A percentile compares a stretch with the other conserved stretches of the same genome.
Evolutionary conservation across 2,329 filamentous ascomycete genomes (phyloP).

Genomic region (Grosmannia serpens): DNA sequence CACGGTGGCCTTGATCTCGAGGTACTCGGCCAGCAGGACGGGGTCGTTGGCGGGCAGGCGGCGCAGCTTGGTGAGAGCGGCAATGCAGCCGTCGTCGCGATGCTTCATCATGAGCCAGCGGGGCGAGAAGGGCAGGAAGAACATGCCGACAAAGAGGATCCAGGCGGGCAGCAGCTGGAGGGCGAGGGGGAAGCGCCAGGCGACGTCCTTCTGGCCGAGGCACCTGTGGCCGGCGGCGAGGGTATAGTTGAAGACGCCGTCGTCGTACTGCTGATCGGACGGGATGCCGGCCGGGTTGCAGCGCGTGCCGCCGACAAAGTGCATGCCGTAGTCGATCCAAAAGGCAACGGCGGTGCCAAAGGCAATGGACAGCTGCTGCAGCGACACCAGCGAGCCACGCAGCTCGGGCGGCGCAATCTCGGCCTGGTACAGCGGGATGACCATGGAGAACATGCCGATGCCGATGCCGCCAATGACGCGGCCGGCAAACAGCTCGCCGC

Average conservation of each 20-base stretch:
- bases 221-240: not conserved
- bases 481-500: slow-evolving; percentile 52
- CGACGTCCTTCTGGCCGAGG: not conserved
- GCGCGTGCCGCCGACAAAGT: slow-evolving; percentile 28
- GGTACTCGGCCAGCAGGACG: not conserved
- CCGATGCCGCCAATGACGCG: slow-evolving; percentile 49
- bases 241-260: not conserved
- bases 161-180: slow-evolving; percentile 38
- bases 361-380: slow-evolving; percentile 1
- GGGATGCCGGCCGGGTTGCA: slow-evolving; percentile 10
- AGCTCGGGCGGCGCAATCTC: slow-evolving; percentile 9
- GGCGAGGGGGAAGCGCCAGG: slow-evolving; percentile 39
- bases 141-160: slow-evolving; percentile 37
- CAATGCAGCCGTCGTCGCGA: slow-evolving; percentile 8
- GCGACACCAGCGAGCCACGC: slow-evolving; percentile 3
- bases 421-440: slow-evolving; percentile 4
- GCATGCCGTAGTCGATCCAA: slow-evolving; percentile 28
- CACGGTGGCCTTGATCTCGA: not conserved
- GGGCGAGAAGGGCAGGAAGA: slow-evolving; percentile 45
- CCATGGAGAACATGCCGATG: slow-evolving; percentile 1
- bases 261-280: not conserved
- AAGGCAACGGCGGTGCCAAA: slow-evolving; percentile 31
- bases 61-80: slow-evolving; percentile 10
- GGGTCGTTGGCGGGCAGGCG: slow-evolving; percentile 3
- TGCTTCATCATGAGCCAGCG: slow-evolving; percentile 36